These are phyloP conservation scores for Emergomyces orientalis DNA, from an alignment of 2,329 filamentous ascomycete genomes.

Conservation along the genomic window DNA sequence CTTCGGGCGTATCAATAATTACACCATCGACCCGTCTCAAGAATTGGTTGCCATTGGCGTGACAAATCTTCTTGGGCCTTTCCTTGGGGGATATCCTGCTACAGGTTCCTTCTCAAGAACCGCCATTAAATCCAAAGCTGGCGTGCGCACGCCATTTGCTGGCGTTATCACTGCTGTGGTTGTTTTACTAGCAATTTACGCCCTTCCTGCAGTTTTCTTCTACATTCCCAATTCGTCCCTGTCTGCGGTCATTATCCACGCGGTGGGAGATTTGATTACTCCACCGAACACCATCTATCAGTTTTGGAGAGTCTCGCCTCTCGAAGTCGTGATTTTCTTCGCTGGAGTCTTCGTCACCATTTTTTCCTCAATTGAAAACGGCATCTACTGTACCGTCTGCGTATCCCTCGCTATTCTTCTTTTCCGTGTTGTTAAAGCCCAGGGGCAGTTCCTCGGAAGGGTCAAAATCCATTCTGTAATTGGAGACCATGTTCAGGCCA, in stretches of 20 bases:
- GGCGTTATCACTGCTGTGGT: slow-evolving; percentile 80
- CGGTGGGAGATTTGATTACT: slow-evolving; percentile 85
- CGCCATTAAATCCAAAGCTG: slow-evolving; percentile 94
- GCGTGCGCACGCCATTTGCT: slow-evolving; percentile 81
- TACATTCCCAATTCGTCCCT: slow-evolving; percentile 80
- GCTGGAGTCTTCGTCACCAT: slow-evolving; percentile 82
- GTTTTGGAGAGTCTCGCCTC: slow-evolving; percentile 86
- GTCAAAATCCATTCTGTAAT: slow-evolving; percentile 78
- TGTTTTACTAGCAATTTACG: slow-evolving; percentile 83
- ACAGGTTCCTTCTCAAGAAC: slow-evolving; percentile 95
- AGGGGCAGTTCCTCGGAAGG: slow-evolving; percentile 72
- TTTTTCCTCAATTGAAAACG: slow-evolving; percentile 81
- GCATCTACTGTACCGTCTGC: slow-evolving; percentile 78
- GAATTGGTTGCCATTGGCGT: slow-evolving; percentile 92
- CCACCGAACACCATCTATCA: slow-evolving; percentile 85
- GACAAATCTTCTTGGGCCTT: slow-evolving; percentile 80
- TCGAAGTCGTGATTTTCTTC: slow-evolving; percentile 90
- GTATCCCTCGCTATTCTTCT: slow-evolving; percentile 69
- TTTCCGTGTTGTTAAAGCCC: slow-evolving; percentile 73
- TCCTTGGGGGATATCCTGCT: slow-evolving; percentile 82
- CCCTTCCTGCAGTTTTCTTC: slow-evolving; percentile 78
- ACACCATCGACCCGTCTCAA: slow-evolving; percentile 89
- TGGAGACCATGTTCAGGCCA: slow-evolving; percentile 61
- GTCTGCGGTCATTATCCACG: slow-evolving; percentile 87
- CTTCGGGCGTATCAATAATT: slow-evolving; percentile 92